These are phyloP conservation scores for Ascochyta clinopodiicola DNA, from an alignment of 2,329 filamentous ascomycete genomes.

Conservation along the genomic window DNA sequence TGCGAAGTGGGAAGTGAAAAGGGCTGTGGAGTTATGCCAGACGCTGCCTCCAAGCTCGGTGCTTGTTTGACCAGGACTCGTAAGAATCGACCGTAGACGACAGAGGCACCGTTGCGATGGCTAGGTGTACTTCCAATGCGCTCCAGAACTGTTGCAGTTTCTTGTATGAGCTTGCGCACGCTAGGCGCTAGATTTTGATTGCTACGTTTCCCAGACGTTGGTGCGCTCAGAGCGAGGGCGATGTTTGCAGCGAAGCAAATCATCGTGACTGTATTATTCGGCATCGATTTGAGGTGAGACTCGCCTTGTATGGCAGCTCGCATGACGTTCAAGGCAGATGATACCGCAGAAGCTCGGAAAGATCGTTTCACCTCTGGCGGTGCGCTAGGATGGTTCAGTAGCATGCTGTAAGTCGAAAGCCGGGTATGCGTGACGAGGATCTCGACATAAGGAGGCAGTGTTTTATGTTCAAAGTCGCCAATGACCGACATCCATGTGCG, in stretches of 20 bases:
- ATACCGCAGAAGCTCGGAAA: slow-evolving; percentile 74
- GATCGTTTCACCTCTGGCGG: slow-evolving; percentile 74
- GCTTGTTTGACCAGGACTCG: slow-evolving; percentile 51
- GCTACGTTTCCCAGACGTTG: slow-evolving; percentile 28
- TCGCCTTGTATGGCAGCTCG: slow-evolving; percentile 76
- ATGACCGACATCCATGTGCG: slow-evolving; percentile 59
- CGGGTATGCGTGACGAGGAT: slow-evolving; percentile 75
- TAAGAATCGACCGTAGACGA: slow-evolving; percentile 64
- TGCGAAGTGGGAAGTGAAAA: slow-evolving; percentile 18
- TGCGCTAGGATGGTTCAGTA: slow-evolving; percentile 76
- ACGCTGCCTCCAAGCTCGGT: slow-evolving; percentile 22
- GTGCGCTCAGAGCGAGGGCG: slow-evolving; percentile 58
- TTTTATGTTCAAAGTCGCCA: slow-evolving; percentile 50
- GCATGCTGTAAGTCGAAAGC: slow-evolving; percentile 75
- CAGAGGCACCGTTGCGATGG: slow-evolving; percentile 72
- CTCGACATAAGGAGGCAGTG: slow-evolving; percentile 75
- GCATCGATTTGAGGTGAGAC: slow-evolving; percentile 73
- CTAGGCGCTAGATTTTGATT: slow-evolving; percentile 43
- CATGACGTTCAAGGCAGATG: slow-evolving; percentile 76
- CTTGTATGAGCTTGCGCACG: slow-evolving; percentile 58
- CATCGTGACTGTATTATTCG: slow-evolving; percentile 81
- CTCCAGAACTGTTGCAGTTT: slow-evolving; percentile 72
- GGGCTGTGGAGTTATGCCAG: slow-evolving; percentile 15
- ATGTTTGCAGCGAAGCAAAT: slow-evolving; percentile 68
- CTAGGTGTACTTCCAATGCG: slow-evolving; percentile 70